phyloP scores from a whole-genome alignment of 192 early-diverging fungal species.

The Gorgonomyces haynaldii region DNA sequence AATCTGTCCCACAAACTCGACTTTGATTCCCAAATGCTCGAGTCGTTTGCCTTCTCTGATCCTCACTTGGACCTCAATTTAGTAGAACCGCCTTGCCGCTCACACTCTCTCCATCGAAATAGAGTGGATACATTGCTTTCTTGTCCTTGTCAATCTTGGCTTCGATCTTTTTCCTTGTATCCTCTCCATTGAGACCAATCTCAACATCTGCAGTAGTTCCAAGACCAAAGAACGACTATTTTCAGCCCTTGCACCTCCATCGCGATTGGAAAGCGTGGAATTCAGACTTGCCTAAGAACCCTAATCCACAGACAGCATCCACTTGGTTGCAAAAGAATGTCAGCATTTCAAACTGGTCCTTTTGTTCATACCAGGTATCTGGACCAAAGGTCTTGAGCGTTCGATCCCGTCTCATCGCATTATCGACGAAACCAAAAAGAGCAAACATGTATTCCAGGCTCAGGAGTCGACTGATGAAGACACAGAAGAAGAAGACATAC shows the following conservation, averaged over 20 bases:
- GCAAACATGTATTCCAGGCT: too few species aligned
- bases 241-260: too few species aligned
- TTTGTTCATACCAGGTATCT: constrained; percentile 6
- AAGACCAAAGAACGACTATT: constrained; percentile 41
- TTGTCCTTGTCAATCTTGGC: constrained; percentile 88
- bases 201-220: constrained; percentile 71
- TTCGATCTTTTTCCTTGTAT: constrained; percentile 84
- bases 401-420: too few species aligned
- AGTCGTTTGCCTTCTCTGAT: constrained; percentile 82
- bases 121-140: constrained; percentile 84
- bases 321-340: too few species aligned
- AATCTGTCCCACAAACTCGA: constrained; percentile 97
- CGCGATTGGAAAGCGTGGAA: too few species aligned
- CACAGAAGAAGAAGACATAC: too few species aligned
- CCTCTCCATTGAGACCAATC: constrained; percentile 70
- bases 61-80: constrained; percentile 55
- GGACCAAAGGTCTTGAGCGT: constrained; percentile 9
- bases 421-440: not conserved
- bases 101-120: constrained; percentile 92
- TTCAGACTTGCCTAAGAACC: too few species aligned
- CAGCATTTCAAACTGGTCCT: constrained; percentile 7
- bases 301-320: too few species aligned
- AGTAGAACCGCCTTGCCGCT: constrained; percentile 65
- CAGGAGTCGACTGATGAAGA: too few species aligned
- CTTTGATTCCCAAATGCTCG: constrained; percentile 97